Base-by-base conservation (phyloP, 2,329 filamentous ascomycete species). In the Sporothrix curviconia region DNA sequence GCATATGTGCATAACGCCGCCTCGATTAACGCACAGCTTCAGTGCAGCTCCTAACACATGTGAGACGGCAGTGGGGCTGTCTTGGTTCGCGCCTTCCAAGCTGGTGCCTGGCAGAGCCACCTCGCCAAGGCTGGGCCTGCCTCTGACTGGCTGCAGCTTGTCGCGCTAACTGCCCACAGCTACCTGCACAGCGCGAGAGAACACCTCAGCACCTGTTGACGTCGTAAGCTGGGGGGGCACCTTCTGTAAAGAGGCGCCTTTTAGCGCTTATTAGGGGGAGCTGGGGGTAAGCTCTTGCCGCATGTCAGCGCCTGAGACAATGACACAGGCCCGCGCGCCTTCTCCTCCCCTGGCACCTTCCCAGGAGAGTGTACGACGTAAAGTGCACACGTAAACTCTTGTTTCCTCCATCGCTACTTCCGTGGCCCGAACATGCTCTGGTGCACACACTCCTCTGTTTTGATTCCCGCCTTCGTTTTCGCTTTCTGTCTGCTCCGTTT, bases 51-150 rank as follows among this genome's bases (percentile, higher is more conserved):
- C 14, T 30, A 34, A 51, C 49, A 51, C 49, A 39, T 51, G 49
- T 51, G 49, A 51, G 49, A 51, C 49, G 22, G 47, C 19, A n/a
- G n/a, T n/a, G n/a, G n/a, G n/a, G n/a, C n/a, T n/a, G n/a, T n/a
- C n/a, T n/a, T 15, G 30, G 4, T 12, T 37, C 32, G 46, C 22
- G 32, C 34, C 34, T 39, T 51, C 34, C 49, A 37, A 51, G 44
- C 47, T 39, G 47, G 47, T 51, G 47, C 47, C 47, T 51, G 47
- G 32, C 49, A 51, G 49, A 34, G 49, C 49, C 49, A 51, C 22
- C 12, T 1, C 34, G 34, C 49, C 49, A 51, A 51, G 49, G 22
- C 49, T 9, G 9, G 22, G 30, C 30, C n/a, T 22, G 30, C n/a
- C 9, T 40, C 5, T 15, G 24, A 46, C 14, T 17, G 42, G 24